A percentile compares a stretch with the other conserved stretches of the same genome.
Evolutionary conservation across 371 early-diverging fungal genomes (phyloP).

Genomic region (Thermomucor indicae-seudaticae): DNA sequence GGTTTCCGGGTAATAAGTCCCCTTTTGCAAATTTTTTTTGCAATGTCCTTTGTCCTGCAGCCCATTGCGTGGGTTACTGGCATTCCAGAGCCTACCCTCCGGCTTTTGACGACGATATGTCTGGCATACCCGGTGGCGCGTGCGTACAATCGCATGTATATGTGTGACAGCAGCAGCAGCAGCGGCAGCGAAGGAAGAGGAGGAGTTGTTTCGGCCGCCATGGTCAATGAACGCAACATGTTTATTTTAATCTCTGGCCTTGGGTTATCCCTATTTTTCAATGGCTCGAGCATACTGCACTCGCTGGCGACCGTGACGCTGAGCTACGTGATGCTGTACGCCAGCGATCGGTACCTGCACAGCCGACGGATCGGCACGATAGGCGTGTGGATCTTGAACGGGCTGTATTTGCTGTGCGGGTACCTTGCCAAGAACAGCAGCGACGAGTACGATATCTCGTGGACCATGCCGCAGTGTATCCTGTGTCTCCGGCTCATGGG

Average conservation of each 20-base stretch:
- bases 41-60: constrained; percentile 19
- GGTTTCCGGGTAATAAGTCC: too few species aligned
- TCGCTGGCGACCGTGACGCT: constrained; percentile 51
- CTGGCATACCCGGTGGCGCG: constrained; percentile 53
- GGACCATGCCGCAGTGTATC: constrained; percentile 74
- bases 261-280: constrained; percentile 53
- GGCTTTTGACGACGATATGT: constrained; percentile 48
- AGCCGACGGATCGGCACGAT: constrained; percentile 41
- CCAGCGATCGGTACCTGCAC: constrained; percentile 27
- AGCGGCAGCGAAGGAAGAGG: constrained; percentile 14
- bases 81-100: constrained; percentile 56
- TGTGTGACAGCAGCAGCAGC: too few species aligned
- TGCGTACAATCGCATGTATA: constrained; percentile 30
- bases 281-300: constrained; percentile 55
- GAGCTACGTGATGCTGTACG: constrained; percentile 46
- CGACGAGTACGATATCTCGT: constrained; percentile 64
- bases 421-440: constrained; percentile 54
- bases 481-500: constrained; percentile 72
- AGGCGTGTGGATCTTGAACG: constrained; percentile 56
- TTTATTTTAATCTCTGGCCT: constrained; percentile 52
- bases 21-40: neutral
- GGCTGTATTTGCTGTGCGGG: constrained; percentile 52
- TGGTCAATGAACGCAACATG: constrained; percentile 41
- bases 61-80: constrained; percentile 38
- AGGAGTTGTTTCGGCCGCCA: constrained; percentile 22